Conservation (phyloP, 495 filamentous ascomycete species). For the Alectoria sarmentosa region DNA sequence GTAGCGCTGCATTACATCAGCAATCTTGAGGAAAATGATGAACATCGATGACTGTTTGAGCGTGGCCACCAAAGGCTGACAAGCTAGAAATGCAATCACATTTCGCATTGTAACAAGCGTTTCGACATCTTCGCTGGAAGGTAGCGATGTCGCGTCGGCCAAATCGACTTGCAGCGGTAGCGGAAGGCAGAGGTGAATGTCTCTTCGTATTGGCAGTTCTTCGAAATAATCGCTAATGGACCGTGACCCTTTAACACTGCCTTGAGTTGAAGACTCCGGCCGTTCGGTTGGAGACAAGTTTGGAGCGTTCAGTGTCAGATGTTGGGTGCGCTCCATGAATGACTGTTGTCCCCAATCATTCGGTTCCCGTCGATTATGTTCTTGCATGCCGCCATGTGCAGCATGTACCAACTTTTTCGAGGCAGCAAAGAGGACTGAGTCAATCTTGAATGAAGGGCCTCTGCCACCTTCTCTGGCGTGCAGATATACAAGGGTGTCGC, state of each 20-base stretch:
- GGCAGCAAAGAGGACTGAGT: conserved; percentile 62
- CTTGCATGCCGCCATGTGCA: conserved; percentile 45
- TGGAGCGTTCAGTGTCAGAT: conserved; percentile 22
- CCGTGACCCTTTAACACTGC: conserved; percentile 27
- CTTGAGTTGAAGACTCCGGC: conserved; percentile 21
- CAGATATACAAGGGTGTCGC: conserved; percentile 78
- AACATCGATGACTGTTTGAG: conserved; percentile 60
- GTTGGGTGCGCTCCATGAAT: conserved; percentile 25
- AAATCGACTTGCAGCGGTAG: conserved; percentile 46
- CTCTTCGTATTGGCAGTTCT: conserved; percentile 29
- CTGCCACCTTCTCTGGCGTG: conserved; percentile 59
- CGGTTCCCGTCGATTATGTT: neutral
- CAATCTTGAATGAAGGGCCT: conserved; percentile 71
- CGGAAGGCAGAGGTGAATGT: conserved; percentile 67
- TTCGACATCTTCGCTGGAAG: conserved; percentile 53
- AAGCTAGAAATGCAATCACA: conserved; percentile 80
- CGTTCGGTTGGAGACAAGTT: conserved; percentile 32
- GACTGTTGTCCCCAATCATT: conserved; percentile 10
- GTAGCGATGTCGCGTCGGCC: conserved; percentile 33
- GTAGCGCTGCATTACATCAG: conserved; percentile 60
- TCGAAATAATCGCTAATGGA: conserved; percentile 33
- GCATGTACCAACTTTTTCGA: conserved; percentile 63
- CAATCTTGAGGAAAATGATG: conserved; percentile 63
- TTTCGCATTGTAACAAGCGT: conserved; percentile 74
- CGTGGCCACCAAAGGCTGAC: conserved; percentile 74